Conservation (phyloP, 768 basidiomycete genomes). For the Russula compacta region DNA sequence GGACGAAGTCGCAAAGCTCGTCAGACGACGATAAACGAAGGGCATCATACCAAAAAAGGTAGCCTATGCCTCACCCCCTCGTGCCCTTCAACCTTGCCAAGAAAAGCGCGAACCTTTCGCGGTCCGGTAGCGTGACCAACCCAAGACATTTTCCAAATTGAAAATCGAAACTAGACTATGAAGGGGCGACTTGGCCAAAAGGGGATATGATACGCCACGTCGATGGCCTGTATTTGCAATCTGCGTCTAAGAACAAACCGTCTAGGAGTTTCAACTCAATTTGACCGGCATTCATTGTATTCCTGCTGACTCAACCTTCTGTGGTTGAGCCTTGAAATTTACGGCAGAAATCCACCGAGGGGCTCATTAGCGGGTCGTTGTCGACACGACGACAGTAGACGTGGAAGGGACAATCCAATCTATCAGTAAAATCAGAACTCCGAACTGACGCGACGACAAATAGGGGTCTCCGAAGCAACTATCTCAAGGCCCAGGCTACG, state of each 20-base stretch:
- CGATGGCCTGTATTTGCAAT: background rate
- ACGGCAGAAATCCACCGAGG: background rate
- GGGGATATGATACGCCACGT: background rate
- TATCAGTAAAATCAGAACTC: background rate
- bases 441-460: background rate
- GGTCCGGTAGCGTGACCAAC: background rate
- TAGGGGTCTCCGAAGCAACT: background rate
- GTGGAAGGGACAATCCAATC: background rate
- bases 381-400: background rate
- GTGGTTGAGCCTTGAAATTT: background rate
- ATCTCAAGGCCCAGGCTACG: background rate
- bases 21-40: too few species aligned
- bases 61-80: too few species aligned
- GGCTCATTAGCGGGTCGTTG: too few species aligned
- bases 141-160: background rate
- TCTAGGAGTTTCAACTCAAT: constrained; percentile 4
- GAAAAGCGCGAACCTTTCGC: background rate
- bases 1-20: too few species aligned
- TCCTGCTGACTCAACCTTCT: background rate
- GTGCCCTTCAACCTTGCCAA: too few species aligned
- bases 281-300: background rate
- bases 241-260: too few species aligned
- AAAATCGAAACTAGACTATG: background rate
- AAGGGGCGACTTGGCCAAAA: background rate
- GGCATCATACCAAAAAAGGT: too few species aligned